phyloP scores from a whole-genome alignment of 2,329 filamentous ascomycete species.

The Penicillium sp. region DNA sequence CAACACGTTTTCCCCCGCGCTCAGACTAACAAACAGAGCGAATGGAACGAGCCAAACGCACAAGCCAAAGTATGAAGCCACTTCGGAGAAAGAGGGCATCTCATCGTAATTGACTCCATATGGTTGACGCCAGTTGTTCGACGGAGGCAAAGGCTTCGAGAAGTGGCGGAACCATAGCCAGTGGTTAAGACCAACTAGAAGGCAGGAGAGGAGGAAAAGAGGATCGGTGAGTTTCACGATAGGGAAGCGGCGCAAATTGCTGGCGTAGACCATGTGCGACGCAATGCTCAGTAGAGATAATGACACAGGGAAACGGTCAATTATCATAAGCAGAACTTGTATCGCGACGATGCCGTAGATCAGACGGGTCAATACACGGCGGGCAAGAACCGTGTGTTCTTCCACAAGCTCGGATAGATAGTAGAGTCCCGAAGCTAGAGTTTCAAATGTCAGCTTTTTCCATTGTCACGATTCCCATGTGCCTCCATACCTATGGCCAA shows the following conservation, averaged over 20 bases:
- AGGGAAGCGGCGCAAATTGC: slow-evolving; percentile 74
- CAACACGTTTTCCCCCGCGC: slow-evolving; percentile 89
- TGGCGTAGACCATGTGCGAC: slow-evolving; percentile 81
- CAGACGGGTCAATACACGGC: slow-evolving; percentile 76
- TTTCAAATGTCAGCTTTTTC: slow-evolving; percentile 14
- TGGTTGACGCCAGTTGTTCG: slow-evolving; percentile 36
- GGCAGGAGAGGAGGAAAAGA: slow-evolving; percentile 79
- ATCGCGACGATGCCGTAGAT: slow-evolving; percentile 78
- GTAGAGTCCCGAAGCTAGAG: slow-evolving; percentile 86
- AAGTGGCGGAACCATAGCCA: slow-evolving; percentile 97
- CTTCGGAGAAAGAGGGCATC: slow-evolving; percentile 84
- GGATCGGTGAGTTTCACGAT: slow-evolving; percentile 85
- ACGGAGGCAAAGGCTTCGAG: slow-evolving; percentile 58
- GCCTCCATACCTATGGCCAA: slow-evolving; percentile 73
- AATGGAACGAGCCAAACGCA: slow-evolving; percentile 98
- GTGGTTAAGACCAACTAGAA: slow-evolving; percentile 83
- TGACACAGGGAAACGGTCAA: slow-evolving; percentile 82
- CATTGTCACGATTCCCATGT: background rate
- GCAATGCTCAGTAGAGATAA: slow-evolving; percentile 72
- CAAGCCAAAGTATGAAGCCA: slow-evolving; percentile 91
- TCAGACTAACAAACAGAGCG: slow-evolving; percentile 88
- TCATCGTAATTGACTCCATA: slow-evolving; percentile 45
- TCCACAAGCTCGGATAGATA: slow-evolving; percentile 98
- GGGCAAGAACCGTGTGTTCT: slow-evolving; percentile 91
- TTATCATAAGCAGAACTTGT: slow-evolving; percentile 69